These are phyloP conservation scores for Annona squamosa DNA, from an alignment of 164 flowering plant species.

Conservation along the genomic window DNA sequence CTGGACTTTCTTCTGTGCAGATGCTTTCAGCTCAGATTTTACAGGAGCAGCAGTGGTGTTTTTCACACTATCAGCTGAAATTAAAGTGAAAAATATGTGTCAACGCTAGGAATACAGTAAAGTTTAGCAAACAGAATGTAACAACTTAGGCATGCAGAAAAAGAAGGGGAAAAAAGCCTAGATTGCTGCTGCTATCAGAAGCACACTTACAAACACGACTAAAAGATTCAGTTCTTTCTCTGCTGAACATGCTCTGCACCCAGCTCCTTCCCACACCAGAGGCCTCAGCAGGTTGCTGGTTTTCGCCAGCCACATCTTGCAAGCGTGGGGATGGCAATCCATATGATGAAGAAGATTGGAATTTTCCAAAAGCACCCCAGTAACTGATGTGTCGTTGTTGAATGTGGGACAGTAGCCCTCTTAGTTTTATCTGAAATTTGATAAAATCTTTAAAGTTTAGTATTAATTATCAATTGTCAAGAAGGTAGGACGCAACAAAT, in stretches of 20 bases:
- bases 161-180: slow-evolving; percentile 25
- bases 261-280: slow-evolving; percentile 94
- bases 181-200: slow-evolving; percentile 53
- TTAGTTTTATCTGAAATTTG: slow-evolving; percentile 64
- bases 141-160: background rate
- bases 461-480: background rate
- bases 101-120: slow-evolving; percentile 4
- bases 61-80: slow-evolving; percentile 47
- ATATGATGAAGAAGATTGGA: slow-evolving; percentile 44
- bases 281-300: slow-evolving; percentile 85
- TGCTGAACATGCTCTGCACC: slow-evolving; percentile 99
- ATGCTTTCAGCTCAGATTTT: slow-evolving; percentile 48
- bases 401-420: slow-evolving; percentile 81
- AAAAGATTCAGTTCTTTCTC: slow-evolving; percentile 71
- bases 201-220: slow-evolving; percentile 71
- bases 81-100: slow-evolving; percentile 5
- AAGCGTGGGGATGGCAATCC: slow-evolving; percentile 81
- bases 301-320: slow-evolving; percentile 50
- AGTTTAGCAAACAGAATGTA: background rate
- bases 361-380: slow-evolving; percentile 75
- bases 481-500: background rate
- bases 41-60: slow-evolving; percentile 31
- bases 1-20: slow-evolving; percentile 66
- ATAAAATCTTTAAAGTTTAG: background rate
- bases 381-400: slow-evolving; percentile 76